Base-by-base conservation (phyloP, 805 yeast species). In the Ogataea dorogensis region DNA sequence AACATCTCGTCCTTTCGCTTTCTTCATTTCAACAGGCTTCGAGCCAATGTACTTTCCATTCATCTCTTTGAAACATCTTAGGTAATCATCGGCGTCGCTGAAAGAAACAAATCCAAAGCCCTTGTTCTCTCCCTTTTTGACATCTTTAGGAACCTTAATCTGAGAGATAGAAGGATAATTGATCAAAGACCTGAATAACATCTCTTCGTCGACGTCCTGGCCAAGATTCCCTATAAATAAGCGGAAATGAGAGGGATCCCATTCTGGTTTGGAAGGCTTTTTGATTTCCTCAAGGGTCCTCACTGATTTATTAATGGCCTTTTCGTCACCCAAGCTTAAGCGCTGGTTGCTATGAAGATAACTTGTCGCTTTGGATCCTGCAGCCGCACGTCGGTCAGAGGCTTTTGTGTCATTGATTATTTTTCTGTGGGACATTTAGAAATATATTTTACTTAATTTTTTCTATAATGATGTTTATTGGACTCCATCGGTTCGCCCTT, bases 31-130 rank as follows among this genome's bases (percentile, higher is more conserved):
- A 17, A 84, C 77, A 0, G 93, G 93, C 49, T 80, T 80, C 48
- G 69, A 74, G 1, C 93, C 94, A 31, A 85, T 70, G 47, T 80
- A 82, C 51, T 81, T 81, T 17, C 86, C 86, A 53, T 84, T 80
- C 79, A 82, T 73, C 49, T 80, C 86, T 53, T 77, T 79, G 59
- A 80, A 84, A 3, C 89, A 87, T 33, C 65, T 61, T 36, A 84
- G 64, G 49, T 81, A 84, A 51, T 84, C 91, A 14, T 77, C 75
- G 0, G 89, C 59, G 42, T 70, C 71, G 3, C 62, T 64, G 55
- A 85, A 84, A 5, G 86, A 77, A 10, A 84, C 81, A 56, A 84
- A 85, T 6, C 88, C 94, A 54, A 64, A 85, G 4, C 94, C 93
- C 52, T 75, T 79, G 40, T 70, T 68, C 43, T 67, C 70, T 7